Evolutionary conservation across 768 basidiomycete species (phyloP).

Genomic region (Strobilomyces confusus): DNA sequence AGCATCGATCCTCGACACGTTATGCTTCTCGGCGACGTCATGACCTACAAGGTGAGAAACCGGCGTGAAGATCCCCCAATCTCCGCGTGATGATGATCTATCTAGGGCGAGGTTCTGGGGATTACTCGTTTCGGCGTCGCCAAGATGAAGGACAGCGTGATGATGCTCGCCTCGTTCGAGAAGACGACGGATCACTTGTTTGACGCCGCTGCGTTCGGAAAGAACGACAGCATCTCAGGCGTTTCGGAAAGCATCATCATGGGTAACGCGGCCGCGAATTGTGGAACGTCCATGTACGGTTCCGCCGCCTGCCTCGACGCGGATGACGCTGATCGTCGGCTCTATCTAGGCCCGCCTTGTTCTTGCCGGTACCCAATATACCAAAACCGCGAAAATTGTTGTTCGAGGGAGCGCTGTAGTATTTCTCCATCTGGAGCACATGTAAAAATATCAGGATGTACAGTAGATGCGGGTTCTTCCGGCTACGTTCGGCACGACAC

Average conservation of each 20-base stretch:
- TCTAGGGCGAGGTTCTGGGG: conserved; percentile 91
- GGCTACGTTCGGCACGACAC: no score
- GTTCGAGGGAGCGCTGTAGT: conserved; percentile 33
- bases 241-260: conserved; percentile 99
- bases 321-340: conserved; percentile 2
- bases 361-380: conserved; percentile 29
- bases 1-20: conserved; percentile 98
- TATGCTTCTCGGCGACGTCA: conserved; percentile 97
- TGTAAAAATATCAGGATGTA: no score
- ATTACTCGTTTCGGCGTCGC: conserved; percentile 99
- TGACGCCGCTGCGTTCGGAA: conserved; percentile 94
- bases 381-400: conserved; percentile 33
- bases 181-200: conserved; percentile 99
- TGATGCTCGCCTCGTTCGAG: conserved; percentile 99
- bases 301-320: neutral
- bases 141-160: conserved; percentile 98
- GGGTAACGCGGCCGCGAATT: conserved; percentile 93
- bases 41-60: conserved; percentile 84
- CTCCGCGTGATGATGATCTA: neutral
- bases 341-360: conserved; percentile 35
- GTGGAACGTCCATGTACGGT: conserved; percentile 88
- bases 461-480: no score
- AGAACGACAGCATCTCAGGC: conserved; percentile 91
- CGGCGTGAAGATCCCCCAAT: neutral
- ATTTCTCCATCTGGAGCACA: no score